Conservation (phyloP, 2,329 filamentous ascomycete genomes). For the Botryotinia calthae region DNA sequence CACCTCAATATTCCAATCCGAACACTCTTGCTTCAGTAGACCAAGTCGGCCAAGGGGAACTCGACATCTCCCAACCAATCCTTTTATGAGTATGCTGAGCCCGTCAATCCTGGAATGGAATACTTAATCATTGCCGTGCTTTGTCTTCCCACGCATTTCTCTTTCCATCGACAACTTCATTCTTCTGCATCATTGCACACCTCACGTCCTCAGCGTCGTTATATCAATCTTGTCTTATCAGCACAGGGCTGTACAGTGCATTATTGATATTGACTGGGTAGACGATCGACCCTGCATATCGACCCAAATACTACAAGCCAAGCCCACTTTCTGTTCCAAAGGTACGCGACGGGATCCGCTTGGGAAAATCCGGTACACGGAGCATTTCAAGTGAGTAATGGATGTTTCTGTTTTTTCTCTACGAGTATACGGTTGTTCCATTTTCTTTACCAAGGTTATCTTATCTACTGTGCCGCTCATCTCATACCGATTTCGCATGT, state of each 20-base stretch:
- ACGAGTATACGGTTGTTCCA: not conserved
- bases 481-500: constrained; percentile 1
- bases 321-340: not conserved
- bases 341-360: not conserved
- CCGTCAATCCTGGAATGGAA: not conserved
- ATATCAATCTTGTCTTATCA: not conserved
- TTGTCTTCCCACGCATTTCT: not conserved
- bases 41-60: constrained; percentile 15
- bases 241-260: constrained; percentile 7
- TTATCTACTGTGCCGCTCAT: not conserved
- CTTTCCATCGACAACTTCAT: not conserved
- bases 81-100: not conserved
- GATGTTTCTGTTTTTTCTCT: not conserved
- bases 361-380: constrained; percentile 2
- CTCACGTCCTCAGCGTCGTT: not conserved
- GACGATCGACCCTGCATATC: constrained; percentile 15
- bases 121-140: not conserved
- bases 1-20: constrained; percentile 12
- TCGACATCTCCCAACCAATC: constrained; percentile 8
- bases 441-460: not conserved
- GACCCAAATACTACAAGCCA: not conserved
- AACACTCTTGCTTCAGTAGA: constrained; percentile 12
- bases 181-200: not conserved
- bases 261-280: constrained; percentile 14
- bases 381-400: constrained; percentile 13